Percentiles rank a stretch among this genome's conserved stretches.
These are phyloP conservation scores for Kandelia obovata DNA, from an alignment of 345 rosid species.

Conservation along the genomic window DNA sequence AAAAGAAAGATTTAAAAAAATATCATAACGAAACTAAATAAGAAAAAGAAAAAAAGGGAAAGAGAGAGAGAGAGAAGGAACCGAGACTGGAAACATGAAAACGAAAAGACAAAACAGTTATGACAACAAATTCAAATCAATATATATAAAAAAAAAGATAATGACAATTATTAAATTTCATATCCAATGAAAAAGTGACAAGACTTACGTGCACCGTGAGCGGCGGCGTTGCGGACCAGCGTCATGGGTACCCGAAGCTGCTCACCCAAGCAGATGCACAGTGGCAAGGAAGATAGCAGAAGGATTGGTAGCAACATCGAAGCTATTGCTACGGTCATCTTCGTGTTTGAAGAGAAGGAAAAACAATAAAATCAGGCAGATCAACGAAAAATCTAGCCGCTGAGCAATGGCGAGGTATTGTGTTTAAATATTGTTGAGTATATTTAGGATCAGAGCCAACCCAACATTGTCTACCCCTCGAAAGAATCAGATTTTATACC, in stretches of 20 bases:
- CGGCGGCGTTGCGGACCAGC: conserved; percentile 56
- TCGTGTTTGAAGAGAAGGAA: neutral
- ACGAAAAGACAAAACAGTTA: no score
- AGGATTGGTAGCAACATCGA: conserved; percentile 16
- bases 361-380: neutral
- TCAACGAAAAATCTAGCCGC: neutral
- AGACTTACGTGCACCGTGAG: conserved; percentile 60
- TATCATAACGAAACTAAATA: neutral
- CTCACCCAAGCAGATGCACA: conserved; percentile 27
- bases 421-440: no score
- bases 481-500: neutral
- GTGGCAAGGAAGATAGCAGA: conserved; percentile 10
- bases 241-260: conserved; percentile 66
- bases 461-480: neutral
- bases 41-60: neutral
- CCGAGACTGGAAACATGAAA: no score
- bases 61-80: neutral
- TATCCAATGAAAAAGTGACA: neutral
- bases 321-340: conserved; percentile 1
- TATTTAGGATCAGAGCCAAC: no score
- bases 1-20: neutral
- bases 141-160: no score
- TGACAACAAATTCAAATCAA: no score
- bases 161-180: neutral
- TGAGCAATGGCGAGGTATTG: neutral